These are phyloP conservation scores for Dalbergia cultrata DNA, from an alignment of 306 rosid species.

Conservation along the genomic window DNA sequence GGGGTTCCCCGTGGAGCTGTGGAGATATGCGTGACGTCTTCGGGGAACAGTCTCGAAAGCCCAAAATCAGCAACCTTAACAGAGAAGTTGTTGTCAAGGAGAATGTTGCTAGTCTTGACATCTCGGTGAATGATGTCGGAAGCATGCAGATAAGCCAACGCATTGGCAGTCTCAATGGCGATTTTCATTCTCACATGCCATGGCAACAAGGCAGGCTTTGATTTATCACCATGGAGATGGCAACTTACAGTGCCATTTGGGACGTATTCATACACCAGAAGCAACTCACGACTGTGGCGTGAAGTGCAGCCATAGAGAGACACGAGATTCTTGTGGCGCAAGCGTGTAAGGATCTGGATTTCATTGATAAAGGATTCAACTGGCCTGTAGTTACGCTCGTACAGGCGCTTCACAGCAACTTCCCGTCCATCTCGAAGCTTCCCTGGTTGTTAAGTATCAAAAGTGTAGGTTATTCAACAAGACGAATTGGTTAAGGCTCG, in stretches of 20 bases:
- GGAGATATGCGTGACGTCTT: slow-evolving; percentile 67
- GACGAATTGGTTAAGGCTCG: neutral
- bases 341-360: slow-evolving; percentile 62
- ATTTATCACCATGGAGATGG: slow-evolving; percentile 63
- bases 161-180: slow-evolving; percentile 72
- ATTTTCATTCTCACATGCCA: slow-evolving; percentile 66
- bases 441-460: slow-evolving; percentile 50
- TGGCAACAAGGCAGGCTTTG: slow-evolving; percentile 37
- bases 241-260: slow-evolving; percentile 69
- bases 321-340: slow-evolving; percentile 65
- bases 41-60: slow-evolving; percentile 66
- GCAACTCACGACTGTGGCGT: slow-evolving; percentile 61
- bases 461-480: slow-evolving; percentile 8
- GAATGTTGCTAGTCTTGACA: slow-evolving; percentile 76
- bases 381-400: slow-evolving; percentile 62
- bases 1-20: slow-evolving; percentile 77
- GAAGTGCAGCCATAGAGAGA: slow-evolving; percentile 79
- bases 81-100: slow-evolving; percentile 54
- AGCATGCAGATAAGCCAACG: slow-evolving; percentile 75
- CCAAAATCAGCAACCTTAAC: slow-evolving; percentile 82
- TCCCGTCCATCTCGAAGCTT: slow-evolving; percentile 73
- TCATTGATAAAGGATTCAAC: slow-evolving; percentile 68
- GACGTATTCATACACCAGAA: slow-evolving; percentile 69
- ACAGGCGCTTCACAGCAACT: slow-evolving; percentile 75
- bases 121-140: slow-evolving; percentile 52